Evolutionary conservation across 2,329 filamentous ascomycete species (phyloP).

Genomic region (Colletotrichum brevisporum): DNA sequence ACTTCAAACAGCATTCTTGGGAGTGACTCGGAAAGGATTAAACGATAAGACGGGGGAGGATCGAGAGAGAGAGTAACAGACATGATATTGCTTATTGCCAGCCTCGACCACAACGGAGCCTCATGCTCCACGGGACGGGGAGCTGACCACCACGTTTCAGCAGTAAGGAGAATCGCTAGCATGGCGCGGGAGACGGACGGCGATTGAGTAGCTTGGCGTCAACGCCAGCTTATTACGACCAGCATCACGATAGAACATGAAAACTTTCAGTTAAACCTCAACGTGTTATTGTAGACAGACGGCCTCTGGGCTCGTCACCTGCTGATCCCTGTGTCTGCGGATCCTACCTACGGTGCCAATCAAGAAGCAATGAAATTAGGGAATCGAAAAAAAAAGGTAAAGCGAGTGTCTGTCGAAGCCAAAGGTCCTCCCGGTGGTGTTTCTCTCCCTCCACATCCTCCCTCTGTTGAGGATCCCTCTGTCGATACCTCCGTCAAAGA

Average conservation of each 20-base stretch:
- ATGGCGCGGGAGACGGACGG: not conserved
- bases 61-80: not conserved
- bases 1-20: not conserved
- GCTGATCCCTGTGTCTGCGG: not conserved
- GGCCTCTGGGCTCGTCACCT: not conserved
- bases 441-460: not conserved
- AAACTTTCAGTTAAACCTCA: slow-evolving; percentile 4
- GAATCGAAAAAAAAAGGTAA: slow-evolving; percentile 36
- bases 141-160: too few relatives aligned
- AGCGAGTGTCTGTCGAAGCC: slow-evolving; percentile 33
- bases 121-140: too few relatives aligned
- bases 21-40: not conserved
- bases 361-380: slow-evolving; percentile 11
- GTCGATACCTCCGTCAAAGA: not conserved
- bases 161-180: not conserved
- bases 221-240: not conserved
- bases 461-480: not conserved
- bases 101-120: not conserved
- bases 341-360: slow-evolving; percentile 31
- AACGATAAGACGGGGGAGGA: not conserved
- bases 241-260: slow-evolving; percentile 34
- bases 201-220: not conserved
- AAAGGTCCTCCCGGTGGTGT: slow-evolving; percentile 20
- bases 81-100: not conserved
- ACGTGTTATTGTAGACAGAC: slow-evolving; percentile 19